Evolutionary conservation across 495 filamentous ascomycete species (phyloP), one percentile per base, ranked within the genome.

Genomic region (Penicillium steckii): DNA sequence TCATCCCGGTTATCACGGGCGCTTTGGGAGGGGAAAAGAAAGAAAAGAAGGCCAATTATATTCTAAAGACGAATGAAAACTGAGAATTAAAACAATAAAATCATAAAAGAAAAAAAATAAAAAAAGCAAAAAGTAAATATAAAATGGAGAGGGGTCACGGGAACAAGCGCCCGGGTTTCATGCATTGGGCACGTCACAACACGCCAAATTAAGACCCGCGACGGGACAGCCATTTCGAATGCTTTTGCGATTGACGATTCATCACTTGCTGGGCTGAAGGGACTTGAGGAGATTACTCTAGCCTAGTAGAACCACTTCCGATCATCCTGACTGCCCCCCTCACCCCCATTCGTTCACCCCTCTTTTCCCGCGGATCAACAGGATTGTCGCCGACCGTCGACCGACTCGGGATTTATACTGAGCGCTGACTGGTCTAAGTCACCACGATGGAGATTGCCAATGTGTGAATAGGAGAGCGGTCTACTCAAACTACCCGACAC

Each of bases 291-390:
- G n/a, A n/a, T n/a, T n/a, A n/a, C n/a, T n/a, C n/a, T n/a, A n/a
- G n/a, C n/a, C n/a, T n/a, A n/a, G n/a, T n/a, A n/a, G n/a, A n/a
- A n/a, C n/a, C n/a, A n/a, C 26, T 10, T 27, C 26, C 26, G 33
- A 37, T 37, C 33, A 37, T 37, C 29, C 29, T 13, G 18, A 17
- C 30, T 4, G 19, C 15, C 27, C 22, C 45, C n/a, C n/a, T n/a
- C n/a, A n/a, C n/a, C n/a, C 8, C 22, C 18, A 48, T 15, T n/a
- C 33, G 8, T n/a, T 41, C 12, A 9, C 40, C 45, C 48, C 53
- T 47, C 57, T 53, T 50, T 52, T 56, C 48, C 53, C 57, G 49
- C 42, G 18, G 52, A 60, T 56, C 57, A 56, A 43, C 57, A 53
- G 12, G 53, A 56, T 60, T 50, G 46, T 56, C 53, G 46, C 29